A percentile compares a stretch with the other conserved stretches of the same genome.
phyloP scores from a whole-genome alignment of 2,329 filamentous ascomycete genomes.

The Hypoxylon sp. region DNA sequence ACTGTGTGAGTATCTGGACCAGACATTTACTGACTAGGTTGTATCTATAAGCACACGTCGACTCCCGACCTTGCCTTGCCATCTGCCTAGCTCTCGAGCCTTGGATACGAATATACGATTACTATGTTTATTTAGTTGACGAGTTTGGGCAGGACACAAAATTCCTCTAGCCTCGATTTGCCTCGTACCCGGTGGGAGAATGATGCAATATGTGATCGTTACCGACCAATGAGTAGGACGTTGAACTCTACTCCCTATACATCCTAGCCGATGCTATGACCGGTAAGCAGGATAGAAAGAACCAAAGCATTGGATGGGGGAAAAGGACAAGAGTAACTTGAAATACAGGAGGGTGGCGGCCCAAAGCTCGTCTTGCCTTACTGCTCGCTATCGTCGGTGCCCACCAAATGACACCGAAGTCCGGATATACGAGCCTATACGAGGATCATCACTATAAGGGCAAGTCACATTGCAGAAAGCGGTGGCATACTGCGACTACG shows the following conservation, averaged over 20 bases:
- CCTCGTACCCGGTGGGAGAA: neutral
- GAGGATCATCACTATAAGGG: constrained; percentile 24
- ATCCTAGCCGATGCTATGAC: neutral
- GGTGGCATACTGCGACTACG: constrained; percentile 21
- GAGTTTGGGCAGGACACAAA: neutral
- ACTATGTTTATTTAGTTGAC: neutral
- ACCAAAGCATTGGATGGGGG: neutral
- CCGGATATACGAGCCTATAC: constrained; percentile 4
- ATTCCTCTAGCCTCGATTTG: neutral
- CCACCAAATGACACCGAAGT: constrained; percentile 21
- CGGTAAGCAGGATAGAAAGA: neutral
- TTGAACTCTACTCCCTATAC: neutral
- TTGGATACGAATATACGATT: neutral
- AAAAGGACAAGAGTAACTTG: neutral
- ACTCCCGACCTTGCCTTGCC: neutral
- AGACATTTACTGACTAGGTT: neutral
- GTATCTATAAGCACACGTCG: neutral
- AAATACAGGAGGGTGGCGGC: neutral
- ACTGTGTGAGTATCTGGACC: neutral
- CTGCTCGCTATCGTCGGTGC: constrained; percentile 9
- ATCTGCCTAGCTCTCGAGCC: neutral
- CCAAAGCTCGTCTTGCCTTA: constrained; percentile 1
- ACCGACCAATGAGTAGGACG: neutral
- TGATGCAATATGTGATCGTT: constrained; percentile 1
- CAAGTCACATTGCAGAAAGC: constrained; percentile 22